These are phyloP conservation scores for Hypholoma fasciculare DNA, from an alignment of 768 basidiomycete species.

Conservation along the genomic window DNA sequence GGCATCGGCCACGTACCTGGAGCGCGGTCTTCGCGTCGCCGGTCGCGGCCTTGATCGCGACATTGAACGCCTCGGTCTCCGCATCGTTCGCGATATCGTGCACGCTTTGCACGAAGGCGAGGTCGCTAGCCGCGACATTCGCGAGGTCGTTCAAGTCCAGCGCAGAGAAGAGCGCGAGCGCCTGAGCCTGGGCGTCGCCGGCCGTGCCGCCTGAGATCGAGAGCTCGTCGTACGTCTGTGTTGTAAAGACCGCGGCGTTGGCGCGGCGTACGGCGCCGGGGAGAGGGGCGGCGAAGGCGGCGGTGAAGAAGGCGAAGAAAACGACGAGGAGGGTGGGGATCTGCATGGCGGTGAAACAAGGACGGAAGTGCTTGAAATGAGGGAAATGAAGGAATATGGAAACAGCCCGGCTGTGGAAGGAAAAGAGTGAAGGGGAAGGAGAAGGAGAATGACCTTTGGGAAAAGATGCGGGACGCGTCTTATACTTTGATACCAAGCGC, in stretches of 20 bases:
- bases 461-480: background rate
- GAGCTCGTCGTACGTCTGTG: slow-evolving; percentile 11
- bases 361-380: background rate
- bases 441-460: background rate
- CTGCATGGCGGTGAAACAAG: slow-evolving; percentile 3
- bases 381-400: background rate
- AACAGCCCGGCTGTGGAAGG: slow-evolving; percentile 9
- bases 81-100: slow-evolving; percentile 12
- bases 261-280: slow-evolving; percentile 4
- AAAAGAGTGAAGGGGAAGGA: background rate
- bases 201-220: slow-evolving; percentile 12
- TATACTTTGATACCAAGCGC: background rate
- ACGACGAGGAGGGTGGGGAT: slow-evolving; percentile 8
- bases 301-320: slow-evolving; percentile 9
- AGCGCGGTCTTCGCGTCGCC: slow-evolving; percentile 8
- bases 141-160: slow-evolving; percentile 8
- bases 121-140: slow-evolving; percentile 9
- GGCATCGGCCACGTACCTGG: background rate
- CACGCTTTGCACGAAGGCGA: slow-evolving; percentile 13
- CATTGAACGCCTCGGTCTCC: slow-evolving; percentile 8
- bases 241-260: slow-evolving; percentile 7
- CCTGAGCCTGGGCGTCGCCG: slow-evolving; percentile 10
- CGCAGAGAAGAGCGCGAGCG: slow-evolving; percentile 7
- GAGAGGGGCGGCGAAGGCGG: slow-evolving; percentile 5
- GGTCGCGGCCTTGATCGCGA: slow-evolving; percentile 2